Conservation (phyloP, 805 yeast species). For the Nadsonia fulvescens region DNA sequence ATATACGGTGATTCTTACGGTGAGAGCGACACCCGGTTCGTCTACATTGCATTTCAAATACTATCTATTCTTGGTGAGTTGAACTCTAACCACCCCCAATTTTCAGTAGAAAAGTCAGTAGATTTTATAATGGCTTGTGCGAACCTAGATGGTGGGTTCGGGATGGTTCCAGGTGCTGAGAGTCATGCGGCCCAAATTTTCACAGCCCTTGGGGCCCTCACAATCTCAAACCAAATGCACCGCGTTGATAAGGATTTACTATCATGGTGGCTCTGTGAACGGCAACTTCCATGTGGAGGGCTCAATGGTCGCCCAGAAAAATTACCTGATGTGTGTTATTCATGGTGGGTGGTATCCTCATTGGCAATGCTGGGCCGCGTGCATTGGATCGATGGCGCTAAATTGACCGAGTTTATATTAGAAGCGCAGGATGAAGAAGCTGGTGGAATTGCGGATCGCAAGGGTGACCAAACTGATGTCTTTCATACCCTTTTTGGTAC, state of each 20-base stretch:
- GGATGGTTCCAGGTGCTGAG: conserved; percentile 86
- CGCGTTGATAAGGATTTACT: conserved; percentile 26
- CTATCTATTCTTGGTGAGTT: conserved; percentile 52
- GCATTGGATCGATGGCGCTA: conserved; percentile 60
- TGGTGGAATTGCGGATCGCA: conserved; percentile 90
- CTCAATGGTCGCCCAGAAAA: conserved; percentile 93
- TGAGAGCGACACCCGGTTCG: conserved; percentile 83
- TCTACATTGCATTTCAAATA: conserved; percentile 62
- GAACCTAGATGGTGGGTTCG: conserved; percentile 94
- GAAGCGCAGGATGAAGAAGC: conserved; percentile 53
- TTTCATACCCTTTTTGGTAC: conserved; percentile 85
- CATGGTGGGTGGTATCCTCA: conserved; percentile 91
- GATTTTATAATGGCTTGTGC: conserved; percentile 49
- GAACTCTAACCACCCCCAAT: too few relatives aligned
- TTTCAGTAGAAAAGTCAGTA: conserved; percentile 33
- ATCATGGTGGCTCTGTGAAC: conserved; percentile 78
- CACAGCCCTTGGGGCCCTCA: conserved; percentile 67
- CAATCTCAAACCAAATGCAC: conserved; percentile 45
- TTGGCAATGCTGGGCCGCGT: conserved; percentile 45
- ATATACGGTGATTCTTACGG: conserved; percentile 85
- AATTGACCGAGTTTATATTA: conserved; percentile 49
- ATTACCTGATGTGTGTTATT: conserved; percentile 90
- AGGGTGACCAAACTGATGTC: conserved; percentile 81
- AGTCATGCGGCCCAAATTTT: conserved; percentile 83
- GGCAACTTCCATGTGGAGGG: conserved; percentile 81